Conservation (phyloP, 805 yeast genomes). For the Starmerella vaccinii region DNA sequence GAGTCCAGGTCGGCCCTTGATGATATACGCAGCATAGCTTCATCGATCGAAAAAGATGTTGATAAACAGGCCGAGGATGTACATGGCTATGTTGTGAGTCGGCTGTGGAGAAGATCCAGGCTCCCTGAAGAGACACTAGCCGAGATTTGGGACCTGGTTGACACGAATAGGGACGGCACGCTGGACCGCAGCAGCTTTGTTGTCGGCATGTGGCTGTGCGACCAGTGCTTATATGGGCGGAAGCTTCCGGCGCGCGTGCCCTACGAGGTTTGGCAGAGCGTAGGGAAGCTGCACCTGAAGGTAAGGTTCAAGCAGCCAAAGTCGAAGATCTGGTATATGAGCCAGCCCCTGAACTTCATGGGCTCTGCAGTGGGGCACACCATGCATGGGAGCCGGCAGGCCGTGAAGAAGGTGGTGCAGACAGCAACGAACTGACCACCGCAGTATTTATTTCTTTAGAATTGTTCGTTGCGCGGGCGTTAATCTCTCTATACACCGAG, state of each 20-base stretch:
- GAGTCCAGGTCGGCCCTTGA: not conserved
- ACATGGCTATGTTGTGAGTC: slow-evolving; percentile 58
- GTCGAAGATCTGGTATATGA: slow-evolving; percentile 15
- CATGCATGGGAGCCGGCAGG: slow-evolving; percentile 21
- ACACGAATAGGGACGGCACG: slow-evolving; percentile 49
- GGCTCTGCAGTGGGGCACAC: slow-evolving; percentile 19
- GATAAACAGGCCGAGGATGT: slow-evolving; percentile 28
- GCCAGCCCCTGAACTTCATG: slow-evolving; percentile 14
- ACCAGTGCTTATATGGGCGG: slow-evolving; percentile 88
- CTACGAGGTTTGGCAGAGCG: slow-evolving; percentile 71
- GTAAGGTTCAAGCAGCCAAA: slow-evolving; percentile 28
- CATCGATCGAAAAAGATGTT: slow-evolving; percentile 30
- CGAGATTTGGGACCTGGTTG: slow-evolving; percentile 62
- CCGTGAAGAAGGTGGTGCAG: slow-evolving; percentile 22
- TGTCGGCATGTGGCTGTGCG: slow-evolving; percentile 97
- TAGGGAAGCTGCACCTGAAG: slow-evolving; percentile 37
- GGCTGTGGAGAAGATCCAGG: slow-evolving; percentile 71
- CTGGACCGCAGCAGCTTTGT: slow-evolving; percentile 71
- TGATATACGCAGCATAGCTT: not conserved
- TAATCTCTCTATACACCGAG: no score
- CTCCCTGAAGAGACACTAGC: slow-evolving; percentile 51
- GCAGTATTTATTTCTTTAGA: not conserved
- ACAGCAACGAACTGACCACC: slow-evolving; percentile 17
- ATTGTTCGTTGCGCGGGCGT: not conserved
- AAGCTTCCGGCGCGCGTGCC: slow-evolving; percentile 68